These are phyloP conservation scores for Hypoxylon sp. DNA, from an alignment of 2,329 filamentous ascomycete species.

Conservation along the genomic window DNA sequence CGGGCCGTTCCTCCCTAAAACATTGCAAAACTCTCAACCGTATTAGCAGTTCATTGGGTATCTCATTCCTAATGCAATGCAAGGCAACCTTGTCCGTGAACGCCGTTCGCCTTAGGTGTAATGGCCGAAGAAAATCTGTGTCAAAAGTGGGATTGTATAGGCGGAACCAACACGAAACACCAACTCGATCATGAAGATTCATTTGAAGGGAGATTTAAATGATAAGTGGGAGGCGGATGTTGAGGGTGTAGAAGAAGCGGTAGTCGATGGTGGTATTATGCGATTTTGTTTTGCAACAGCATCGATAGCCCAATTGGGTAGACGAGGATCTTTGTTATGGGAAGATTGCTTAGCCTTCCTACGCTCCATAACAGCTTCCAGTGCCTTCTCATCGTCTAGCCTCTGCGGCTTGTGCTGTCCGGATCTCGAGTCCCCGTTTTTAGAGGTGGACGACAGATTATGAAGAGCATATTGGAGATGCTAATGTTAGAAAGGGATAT, in stretches of 20 bases:
- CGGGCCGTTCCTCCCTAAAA: neutral
- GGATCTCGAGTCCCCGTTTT: conserved; percentile 9
- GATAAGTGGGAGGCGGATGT: conserved; percentile 33
- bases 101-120: conserved; percentile 18
- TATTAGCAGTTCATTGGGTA: conserved; percentile 40
- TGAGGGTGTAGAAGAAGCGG: conserved; percentile 24
- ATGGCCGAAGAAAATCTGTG: conserved; percentile 3
- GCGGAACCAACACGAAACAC: neutral
- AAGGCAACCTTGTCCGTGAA: conserved; percentile 20
- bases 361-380: conserved; percentile 43
- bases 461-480: conserved; percentile 44
- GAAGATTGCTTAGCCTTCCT: conserved; percentile 44
- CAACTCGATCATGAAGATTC: conserved; percentile 7
- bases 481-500: conserved; percentile 36
- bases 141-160: conserved; percentile 4
- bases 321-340: conserved; percentile 42
- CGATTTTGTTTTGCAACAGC: conserved; percentile 46
- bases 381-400: conserved; percentile 48
- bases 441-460: conserved; percentile 36
- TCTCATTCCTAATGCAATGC: conserved; percentile 36
- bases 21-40: conserved; percentile 8
- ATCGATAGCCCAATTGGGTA: conserved; percentile 51
- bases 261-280: conserved; percentile 37
- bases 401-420: conserved; percentile 46
- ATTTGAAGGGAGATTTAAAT: conserved; percentile 47